These are phyloP conservation scores for Naganishia sp. DNA, from an alignment of 1,284 basidiomycete species.

Conservation along the genomic window DNA sequence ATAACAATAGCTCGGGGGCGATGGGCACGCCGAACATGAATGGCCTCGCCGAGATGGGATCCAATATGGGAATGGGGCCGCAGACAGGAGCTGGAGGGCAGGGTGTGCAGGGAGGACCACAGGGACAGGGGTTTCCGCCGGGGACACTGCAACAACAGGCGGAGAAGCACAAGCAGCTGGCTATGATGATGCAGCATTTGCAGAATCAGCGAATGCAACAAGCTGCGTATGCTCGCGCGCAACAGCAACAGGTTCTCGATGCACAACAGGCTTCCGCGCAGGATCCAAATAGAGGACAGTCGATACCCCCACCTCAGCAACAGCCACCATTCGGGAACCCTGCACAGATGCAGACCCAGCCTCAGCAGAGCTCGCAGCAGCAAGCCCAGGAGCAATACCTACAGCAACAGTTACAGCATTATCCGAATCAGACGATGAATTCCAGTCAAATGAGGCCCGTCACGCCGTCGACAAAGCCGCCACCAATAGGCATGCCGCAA, in stretches of 20 bases:
- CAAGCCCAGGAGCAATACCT: background rate
- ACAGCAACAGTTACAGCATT: background rate
- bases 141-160: slow-evolving; percentile 11
- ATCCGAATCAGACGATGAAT: background rate
- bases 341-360: background rate
- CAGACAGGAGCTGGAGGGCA: background rate
- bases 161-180: slow-evolving; percentile 12
- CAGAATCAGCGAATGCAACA: slow-evolving; percentile 25
- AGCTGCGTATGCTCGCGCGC: slow-evolving; percentile 1
- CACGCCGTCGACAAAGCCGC: slow-evolving; percentile 6
- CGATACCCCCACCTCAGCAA: background rate
- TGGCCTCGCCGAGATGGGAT: slow-evolving; percentile 3
- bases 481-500: slow-evolving; percentile 3
- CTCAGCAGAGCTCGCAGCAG: slow-evolving; percentile 1
- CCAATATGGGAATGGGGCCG: background rate
- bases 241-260: slow-evolving; percentile 15
- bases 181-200: slow-evolving; percentile 17
- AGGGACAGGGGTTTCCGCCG: background rate
- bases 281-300: background rate
- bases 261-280: slow-evolving; percentile 6
- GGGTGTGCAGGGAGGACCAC: background rate
- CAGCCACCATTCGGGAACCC: background rate
- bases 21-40: slow-evolving; percentile 12
- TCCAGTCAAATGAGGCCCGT: slow-evolving; percentile 1
- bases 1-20: slow-evolving; percentile 1